A percentile compares a stretch with the other conserved stretches of the same genome.
Conservation (phyloP, 306 rosid species). For the Inga laurina region DNA sequence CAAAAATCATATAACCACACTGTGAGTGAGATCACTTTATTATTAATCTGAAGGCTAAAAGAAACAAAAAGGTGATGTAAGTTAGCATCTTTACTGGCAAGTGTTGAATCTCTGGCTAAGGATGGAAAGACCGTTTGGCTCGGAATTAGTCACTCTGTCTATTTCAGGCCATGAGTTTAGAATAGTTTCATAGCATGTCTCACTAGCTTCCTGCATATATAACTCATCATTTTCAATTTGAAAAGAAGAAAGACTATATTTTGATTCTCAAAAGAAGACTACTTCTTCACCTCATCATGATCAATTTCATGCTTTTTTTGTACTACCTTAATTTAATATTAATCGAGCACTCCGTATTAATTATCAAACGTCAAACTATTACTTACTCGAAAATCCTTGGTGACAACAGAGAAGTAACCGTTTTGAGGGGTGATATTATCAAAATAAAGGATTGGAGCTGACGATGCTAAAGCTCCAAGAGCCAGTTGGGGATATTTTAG, state of each 20-base stretch:
- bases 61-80: background rate
- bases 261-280: background rate
- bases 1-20: background rate
- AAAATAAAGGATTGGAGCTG: conserved; percentile 51
- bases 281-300: background rate
- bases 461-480: conserved; percentile 49
- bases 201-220: conserved; percentile 37
- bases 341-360: no score
- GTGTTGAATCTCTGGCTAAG: conserved; percentile 53
- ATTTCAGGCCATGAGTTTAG: conserved; percentile 58
- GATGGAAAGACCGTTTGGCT: conserved; percentile 44
- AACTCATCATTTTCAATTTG: background rate
- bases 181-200: conserved; percentile 44
- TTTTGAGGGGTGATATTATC: conserved; percentile 40
- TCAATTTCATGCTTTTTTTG: background rate
- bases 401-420: conserved; percentile 14
- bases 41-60: background rate
- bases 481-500: conserved; percentile 52
- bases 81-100: conserved; percentile 42
- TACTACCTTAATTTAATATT: background rate
- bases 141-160: conserved; percentile 39
- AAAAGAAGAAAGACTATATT: background rate
- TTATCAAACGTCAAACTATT: background rate
- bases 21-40: background rate
- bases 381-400: background rate